phyloP scores from a whole-genome alignment of 106 monocot species.

The Dactylorhiza incarnata region DNA sequence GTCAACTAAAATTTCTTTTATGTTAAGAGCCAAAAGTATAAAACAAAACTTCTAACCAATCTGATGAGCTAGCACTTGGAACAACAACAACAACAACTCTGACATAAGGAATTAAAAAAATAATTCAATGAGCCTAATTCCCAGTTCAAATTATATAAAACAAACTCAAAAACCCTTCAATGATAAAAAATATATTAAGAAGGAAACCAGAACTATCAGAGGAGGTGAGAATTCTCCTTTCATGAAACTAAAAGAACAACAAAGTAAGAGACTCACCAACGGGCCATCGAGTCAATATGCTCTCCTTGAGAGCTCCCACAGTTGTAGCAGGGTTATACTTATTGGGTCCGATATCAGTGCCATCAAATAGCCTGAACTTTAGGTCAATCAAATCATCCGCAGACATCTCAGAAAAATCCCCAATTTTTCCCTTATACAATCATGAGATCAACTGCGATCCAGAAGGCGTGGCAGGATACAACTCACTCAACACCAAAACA shows the following conservation, averaged over 20 bases:
- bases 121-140: background rate
- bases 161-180: background rate
- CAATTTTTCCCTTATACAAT: background rate
- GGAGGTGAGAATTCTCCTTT: no score
- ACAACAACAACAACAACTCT: no score
- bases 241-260: background rate
- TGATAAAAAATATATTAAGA: no score
- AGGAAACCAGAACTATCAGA: no score
- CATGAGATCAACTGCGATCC: background rate
- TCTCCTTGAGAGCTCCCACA: slow-evolving; percentile 23
- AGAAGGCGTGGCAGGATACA: no score
- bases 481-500: no score
- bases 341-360: slow-evolving; percentile 22
- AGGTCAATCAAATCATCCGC: slow-evolving; percentile 19
- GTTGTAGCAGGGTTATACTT: slow-evolving; percentile 16
- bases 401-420: background rate
- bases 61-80: background rate
- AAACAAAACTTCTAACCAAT: background rate
- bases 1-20: background rate
- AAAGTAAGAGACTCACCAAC: slow-evolving; percentile 10
- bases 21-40: background rate
- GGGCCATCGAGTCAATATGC: slow-evolving; percentile 22
- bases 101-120: no score
- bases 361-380: slow-evolving; percentile 28
- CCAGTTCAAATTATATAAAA: background rate